Evolutionary conservation across 2,329 filamentous ascomycete genomes (phyloP).

Genomic region (Coccinonectria pachysandricola): DNA sequence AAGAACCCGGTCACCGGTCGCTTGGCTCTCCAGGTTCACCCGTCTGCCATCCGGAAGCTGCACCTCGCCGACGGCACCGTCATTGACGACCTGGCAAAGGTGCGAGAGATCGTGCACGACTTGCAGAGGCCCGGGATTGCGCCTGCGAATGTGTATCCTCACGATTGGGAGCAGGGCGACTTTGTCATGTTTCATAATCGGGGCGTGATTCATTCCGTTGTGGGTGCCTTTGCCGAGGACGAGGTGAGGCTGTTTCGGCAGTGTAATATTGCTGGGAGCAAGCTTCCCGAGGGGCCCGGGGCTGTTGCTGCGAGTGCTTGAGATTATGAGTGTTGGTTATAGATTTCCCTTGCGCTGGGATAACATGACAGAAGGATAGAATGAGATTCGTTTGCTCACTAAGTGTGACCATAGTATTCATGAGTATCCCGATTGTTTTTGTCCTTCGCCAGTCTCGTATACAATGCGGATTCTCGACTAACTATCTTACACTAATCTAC

Average conservation of each 20-base stretch:
- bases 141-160: conserved; percentile 57
- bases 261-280: conserved; percentile 65
- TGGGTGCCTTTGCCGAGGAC: conserved; percentile 62
- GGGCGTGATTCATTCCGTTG: conserved; percentile 64
- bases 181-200: conserved; percentile 71
- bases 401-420: no score
- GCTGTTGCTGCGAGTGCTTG: conserved; percentile 1
- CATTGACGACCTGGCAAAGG: conserved; percentile 56
- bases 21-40: conserved; percentile 64
- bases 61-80: conserved; percentile 56
- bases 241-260: conserved; percentile 68
- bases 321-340: no score
- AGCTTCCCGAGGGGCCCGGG: conserved; percentile 41
- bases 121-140: conserved; percentile 65
- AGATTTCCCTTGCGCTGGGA: no score
- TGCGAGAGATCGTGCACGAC: conserved; percentile 57
- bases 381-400: no score
- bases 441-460: no score
- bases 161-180: conserved; percentile 71
- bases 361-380: no score
- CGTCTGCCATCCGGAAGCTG: conserved; percentile 58
- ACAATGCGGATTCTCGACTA: no score
- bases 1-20: conserved; percentile 61
- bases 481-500: no score
- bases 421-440: no score